Evolutionary conservation across 176 grass and related monocot species (phyloP), one percentile per base, ranked within the genome.

Genomic region (Cymbopogon citratus): DNA sequence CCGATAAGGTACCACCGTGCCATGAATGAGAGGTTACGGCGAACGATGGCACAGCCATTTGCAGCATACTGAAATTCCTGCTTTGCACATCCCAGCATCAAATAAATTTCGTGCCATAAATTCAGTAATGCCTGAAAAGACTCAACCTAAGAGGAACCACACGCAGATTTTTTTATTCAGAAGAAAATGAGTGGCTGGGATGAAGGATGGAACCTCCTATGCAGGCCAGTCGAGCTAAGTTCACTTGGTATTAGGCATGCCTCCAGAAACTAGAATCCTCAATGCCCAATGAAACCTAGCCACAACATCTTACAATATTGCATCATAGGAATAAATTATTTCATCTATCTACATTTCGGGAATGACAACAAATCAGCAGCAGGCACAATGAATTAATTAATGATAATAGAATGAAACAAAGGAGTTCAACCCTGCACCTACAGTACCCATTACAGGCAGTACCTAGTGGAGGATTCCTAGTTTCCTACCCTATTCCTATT

Each of bases 41-140:
- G 1, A 80, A 84, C 0, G 62, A 1, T 60, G 81, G 39, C 35
- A 84, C 6, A 16, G 63, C 29, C 81, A 84, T 88, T 84, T 75
- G 87, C 19, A 31, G 69, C 76, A 49, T 39, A 60, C 28, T 80
- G 48, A 49, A 74, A 67, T 36, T 52, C 60, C 69, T 80, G 10
- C 12, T 7, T 31, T 19, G 75, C 61, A 54, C 66, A 77, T 40
- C 60, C 0, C 27, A 87, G 24, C 27, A 78, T 57, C 29, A 78
- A 38, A n/a, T 56, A 71, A 54, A 68, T 4, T 56, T 3, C 5
- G 7, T 1, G 40, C 16, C 28, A 26, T 57, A 39, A 59, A 71
- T 49, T 63, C 60, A 66, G 16, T 23, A 23, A 23, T 10, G 21
- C 7, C 7, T 56, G 2, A 54, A 56, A 7, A 1, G 6, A 54